Conservation (phyloP, 768 basidiomycete genomes). For the Suillus occidentalis region DNA sequence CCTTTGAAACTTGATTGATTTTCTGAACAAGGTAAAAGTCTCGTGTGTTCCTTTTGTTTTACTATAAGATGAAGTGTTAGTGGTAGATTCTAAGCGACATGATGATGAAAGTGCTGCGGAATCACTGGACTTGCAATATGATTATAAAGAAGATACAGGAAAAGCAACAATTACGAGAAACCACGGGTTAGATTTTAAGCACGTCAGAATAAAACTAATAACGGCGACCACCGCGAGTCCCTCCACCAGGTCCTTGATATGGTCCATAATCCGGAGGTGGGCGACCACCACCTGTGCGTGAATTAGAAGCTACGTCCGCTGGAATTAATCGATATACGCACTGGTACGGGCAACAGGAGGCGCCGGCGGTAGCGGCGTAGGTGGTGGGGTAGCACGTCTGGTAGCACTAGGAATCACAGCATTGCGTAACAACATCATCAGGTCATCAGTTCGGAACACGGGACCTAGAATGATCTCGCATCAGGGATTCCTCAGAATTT, state of each 20-base stretch:
- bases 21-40: neutral
- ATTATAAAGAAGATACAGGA: slow-evolving; percentile 7
- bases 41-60: neutral
- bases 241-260: slow-evolving; percentile 70
- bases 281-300: slow-evolving; percentile 48
- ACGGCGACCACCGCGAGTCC: slow-evolving; percentile 39
- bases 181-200: slow-evolving; percentile 1
- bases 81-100: neutral
- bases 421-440: slow-evolving; percentile 81
- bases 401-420: slow-evolving; percentile 72
- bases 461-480: slow-evolving; percentile 55
- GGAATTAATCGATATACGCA: slow-evolving; percentile 7
- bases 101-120: neutral
- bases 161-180: neutral
- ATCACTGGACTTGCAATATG: slow-evolving; percentile 6
- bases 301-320: slow-evolving; percentile 11
- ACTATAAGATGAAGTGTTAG: neutral
- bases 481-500: neutral
- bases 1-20: neutral
- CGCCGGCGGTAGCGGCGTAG: slow-evolving; percentile 48
- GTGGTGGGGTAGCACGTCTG: slow-evolving; percentile 54
- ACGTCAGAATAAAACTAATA: slow-evolving; percentile 27
- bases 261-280: slow-evolving; percentile 88
- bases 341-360: slow-evolving; percentile 36
- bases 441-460: slow-evolving; percentile 85